Evolutionary conservation across 345 rosid genomes (phyloP), one percentile per base, ranked within the genome.

Genomic region (Eucalyptus dawsonii): DNA sequence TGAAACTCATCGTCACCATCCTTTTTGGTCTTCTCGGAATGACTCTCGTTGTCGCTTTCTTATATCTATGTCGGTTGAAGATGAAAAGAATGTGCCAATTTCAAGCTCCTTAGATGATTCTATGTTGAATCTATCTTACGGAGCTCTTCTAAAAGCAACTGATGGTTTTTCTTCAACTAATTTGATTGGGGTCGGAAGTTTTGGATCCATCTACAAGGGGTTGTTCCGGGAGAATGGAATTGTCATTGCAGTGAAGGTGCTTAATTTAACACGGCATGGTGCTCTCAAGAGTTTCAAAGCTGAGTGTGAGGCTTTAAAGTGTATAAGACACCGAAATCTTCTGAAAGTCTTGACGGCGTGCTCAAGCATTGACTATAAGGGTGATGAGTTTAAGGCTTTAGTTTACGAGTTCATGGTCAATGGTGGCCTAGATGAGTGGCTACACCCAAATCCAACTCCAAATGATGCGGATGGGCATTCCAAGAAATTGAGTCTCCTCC

Each of bases 1-100:
- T 37, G 81, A 72, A 37, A 17, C 45, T 72, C 14, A 72, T 24
- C 5, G 2, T 19, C 8, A 24, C 45, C 45, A 5, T 72, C 6
- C 4, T 72, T 9, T 72, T 37, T 37, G 45, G 45, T 34, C 25
- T 37, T 72, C 27, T 72, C 0, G 8, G 81, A 37, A 37, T 19
- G 10, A 17, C 44, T 37, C 25, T 72, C 0, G 0, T 72, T 9
- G 25, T 37, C 2, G 1, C 45, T 72, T 72, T 10, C 27, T 2
- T 37, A 37, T 10, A 19, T 37, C 45, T 72, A 34, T 72, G 14
- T 10, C 1, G 25, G 45, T 37, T 10, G 45, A 72, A 72, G 45
- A 22, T 34, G 27, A 37, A 37, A 3, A 19, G 3, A 72, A 19
- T 4, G 0, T 0, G 25, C 3, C 0, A 22, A 5, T 9, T 5